Base-by-base conservation (phyloP, 306 rosid genomes). In the Prunus mira region DNA sequence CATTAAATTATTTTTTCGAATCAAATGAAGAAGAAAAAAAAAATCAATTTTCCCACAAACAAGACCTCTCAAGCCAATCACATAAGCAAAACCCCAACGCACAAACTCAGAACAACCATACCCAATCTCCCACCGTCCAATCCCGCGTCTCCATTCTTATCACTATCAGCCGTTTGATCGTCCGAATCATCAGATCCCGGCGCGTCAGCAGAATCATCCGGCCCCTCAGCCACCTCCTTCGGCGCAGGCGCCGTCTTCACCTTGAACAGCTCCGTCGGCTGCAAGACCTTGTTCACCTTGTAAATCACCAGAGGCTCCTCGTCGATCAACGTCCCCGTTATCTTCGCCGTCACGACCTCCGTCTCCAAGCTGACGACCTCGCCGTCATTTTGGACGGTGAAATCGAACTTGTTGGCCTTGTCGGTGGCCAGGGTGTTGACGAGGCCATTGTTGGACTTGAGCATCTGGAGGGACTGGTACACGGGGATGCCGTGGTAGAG, bases 351-450 rank as follows among this genome's bases (percentile, higher is more conserved):
- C 5, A 84, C 87, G 0, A 89, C 87, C 60, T 82, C 85, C 3
- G 99, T 95, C 74, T 89, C 86, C 14, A 95, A 65, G 13, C 71
- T 89, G 14, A 95, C 88, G n/a, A 83, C 90, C 72, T 95, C 97
- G 3, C 99, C 99, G 30, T 90, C 91, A 4, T 86, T 79, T 34
- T 95, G 93, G 8, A 95, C 86, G 1, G 88, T 91, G 78, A 95
- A 92, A 65, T 95, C 99, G 80, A 85, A 95, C 81, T 91, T 95
- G 79, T 84, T 87, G 4, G 87, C 85, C 60, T 89, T 90, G 72
- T 89, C 96, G 0, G 99, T 90, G 1, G 99, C 99, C 52, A 95
- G 52, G 9, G 99, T 95, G 90, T 89, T 95, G 65, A 91, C 38
- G n/a, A 87, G 55, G 0, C 99, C 99, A 78, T 91, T 95, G 49